phyloP scores from a whole-genome alignment of 2,329 filamentous ascomycete genomes.

The Xylariaceae sp. region DNA sequence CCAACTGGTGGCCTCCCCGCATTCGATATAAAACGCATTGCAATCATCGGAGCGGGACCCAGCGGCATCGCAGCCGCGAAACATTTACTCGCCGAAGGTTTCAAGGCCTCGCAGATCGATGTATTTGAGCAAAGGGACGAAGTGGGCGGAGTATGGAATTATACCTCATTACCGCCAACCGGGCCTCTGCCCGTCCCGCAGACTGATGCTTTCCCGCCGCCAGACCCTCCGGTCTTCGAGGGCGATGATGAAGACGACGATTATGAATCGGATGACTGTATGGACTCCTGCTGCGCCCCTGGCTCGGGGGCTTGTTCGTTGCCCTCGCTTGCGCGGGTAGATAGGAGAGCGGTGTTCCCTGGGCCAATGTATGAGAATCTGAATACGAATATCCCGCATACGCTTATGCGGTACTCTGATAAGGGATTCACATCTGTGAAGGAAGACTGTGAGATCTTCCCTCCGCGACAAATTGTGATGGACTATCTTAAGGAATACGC shows the following conservation, averaged over 20 bases:
- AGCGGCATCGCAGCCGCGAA: constrained; percentile 76
- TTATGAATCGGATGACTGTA: constrained; percentile 16
- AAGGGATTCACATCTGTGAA: constrained; percentile 54
- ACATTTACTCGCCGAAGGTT: constrained; percentile 68
- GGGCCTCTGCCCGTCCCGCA: constrained; percentile 62
- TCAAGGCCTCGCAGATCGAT: constrained; percentile 63
- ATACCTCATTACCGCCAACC: constrained; percentile 48
- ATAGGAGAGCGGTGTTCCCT: constrained; percentile 53
- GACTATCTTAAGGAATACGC: constrained; percentile 73
- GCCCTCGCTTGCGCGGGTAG: constrained; percentile 3
- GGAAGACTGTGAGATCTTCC: constrained; percentile 65
- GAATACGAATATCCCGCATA: constrained; percentile 82
- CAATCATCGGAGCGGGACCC: constrained; percentile 81
- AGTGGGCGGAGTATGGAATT: constrained; percentile 85
- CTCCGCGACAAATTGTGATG: constrained; percentile 67
- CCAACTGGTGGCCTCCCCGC: not conserved
- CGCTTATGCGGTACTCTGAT: constrained; percentile 78
- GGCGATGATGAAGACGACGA: constrained; percentile 18
- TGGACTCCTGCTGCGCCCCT: constrained; percentile 15
- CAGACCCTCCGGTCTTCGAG: constrained; percentile 61
- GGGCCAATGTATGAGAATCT: constrained; percentile 80
- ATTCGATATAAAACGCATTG: constrained; percentile 60
- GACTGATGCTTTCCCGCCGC: constrained; percentile 59
- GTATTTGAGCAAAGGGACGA: constrained; percentile 78
- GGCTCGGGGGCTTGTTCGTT: constrained; percentile 17